Base-by-base conservation (phyloP, 2,329 filamentous ascomycete genomes). In the Tolypocladium tropicale region DNA sequence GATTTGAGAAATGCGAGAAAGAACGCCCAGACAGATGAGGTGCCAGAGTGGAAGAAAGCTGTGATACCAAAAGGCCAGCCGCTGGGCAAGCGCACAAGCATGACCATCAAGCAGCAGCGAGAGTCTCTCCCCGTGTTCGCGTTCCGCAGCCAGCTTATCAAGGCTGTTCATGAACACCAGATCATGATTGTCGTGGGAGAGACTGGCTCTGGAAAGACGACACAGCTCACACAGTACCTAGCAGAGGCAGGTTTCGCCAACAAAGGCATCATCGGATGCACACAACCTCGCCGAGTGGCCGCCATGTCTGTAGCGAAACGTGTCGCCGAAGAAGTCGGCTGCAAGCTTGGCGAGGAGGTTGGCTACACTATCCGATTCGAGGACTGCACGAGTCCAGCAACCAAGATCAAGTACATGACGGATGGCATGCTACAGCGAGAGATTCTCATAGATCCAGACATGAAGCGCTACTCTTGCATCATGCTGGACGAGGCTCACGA, bases 401-500 rank as follows among this genome's bases (percentile, higher is more conserved):
- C 94, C 1, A 90, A 86, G 67, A 96, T 99, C 76, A 99, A 99
- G 76, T 99, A 99, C 75, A 96, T 99, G 93, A 99, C 94, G 18
- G 94, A 99, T 66, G 94, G 94, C 72, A 97, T 97, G 89, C 82
- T 99, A 69, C 86, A 96, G 74, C 83, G 94, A 76, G 94, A 99
- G 74, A 91, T 96, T 68, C 79, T 99, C 53, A 81, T 96, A 62
- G 94, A 99, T 68, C 89, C 92, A 0, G 88, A 96, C 64, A 75
- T 99, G 62, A 88, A 82, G 66, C 84, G 89, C 61, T 99, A 99
- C 68, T 95, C 91, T 1, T 90, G 94, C 58, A 96, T 99, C 66
- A 99, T 99, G 86, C 80, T 99, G 64, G 94, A 99, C 69, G 94
- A 99, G 69, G 94, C 94, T 4, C 94, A 99, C 83, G 94, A 99